Base-by-base conservation (phyloP, 192 early-diverging fungal species). In the Umbelopsis sp. region DNA sequence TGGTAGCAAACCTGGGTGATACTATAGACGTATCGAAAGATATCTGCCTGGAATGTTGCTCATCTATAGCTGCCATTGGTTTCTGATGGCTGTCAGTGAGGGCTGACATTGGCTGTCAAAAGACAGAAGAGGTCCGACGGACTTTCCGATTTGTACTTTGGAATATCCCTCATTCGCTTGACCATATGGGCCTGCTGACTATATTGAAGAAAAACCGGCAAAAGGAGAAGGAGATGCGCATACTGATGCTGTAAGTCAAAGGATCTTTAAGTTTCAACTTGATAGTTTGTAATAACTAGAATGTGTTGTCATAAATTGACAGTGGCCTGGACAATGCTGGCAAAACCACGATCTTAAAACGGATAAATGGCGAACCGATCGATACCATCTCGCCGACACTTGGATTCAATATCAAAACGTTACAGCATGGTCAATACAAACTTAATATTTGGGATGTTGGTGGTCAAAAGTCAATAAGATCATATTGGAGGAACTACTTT, bases 401-500 rank as follows among this genome's bases (percentile, higher is more conserved):
- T 12, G 98, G 98, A 13, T 99, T 99, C 77, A 96, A 98, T 75
- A 99, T 99, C 76, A 95, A 95, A 58, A 98, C 98, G 0, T 71
- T 98, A 18, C 92, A 91, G 35, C 91, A 95, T 76, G 88, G 90
- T n/a, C 86, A 80, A 87, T 73, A 71, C 49, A 81, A 81, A 16
- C 51, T 78, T 21, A 76, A 77, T 33, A 77, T 78, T 23, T 78
- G 77, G 77, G 98, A 99, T 79, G 93, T 99, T 27, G 98, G 98
- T 46, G 98, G 98, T 0, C 98, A 99, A 78, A 93, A 93, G 70
- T 93, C 93, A 4, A 97, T 99, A 72, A 87, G 98, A 68, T 91
- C 94, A 5, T 99, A 98, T 78, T 99, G 98, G 98, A 82, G 97
- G 35, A 99, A 99, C 84, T 99, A 99, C 73, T 99, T 99, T 89